Percentiles rank a stretch among this genome's conserved stretches.
Evolutionary conservation across 1,284 basidiomycete species (phyloP).

Genomic region (Ganoderma lingzhi): DNA sequence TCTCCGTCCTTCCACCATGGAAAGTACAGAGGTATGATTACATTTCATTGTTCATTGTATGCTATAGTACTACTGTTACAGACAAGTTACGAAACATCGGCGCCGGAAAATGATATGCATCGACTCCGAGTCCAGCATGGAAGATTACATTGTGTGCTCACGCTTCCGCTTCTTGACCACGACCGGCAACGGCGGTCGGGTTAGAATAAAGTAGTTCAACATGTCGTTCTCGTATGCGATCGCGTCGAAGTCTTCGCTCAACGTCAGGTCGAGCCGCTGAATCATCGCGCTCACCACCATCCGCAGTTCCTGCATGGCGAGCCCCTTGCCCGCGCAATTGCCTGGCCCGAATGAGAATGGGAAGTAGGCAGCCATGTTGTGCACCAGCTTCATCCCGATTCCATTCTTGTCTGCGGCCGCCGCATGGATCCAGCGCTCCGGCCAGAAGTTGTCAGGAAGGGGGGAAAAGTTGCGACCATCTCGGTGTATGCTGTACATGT

Average conservation of each 20-base stretch:
- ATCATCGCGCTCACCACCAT: constrained; percentile 39
- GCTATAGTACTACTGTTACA: background rate
- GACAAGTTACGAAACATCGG: background rate
- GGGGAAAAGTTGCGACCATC: constrained; percentile 44
- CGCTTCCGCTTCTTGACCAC: constrained; percentile 20
- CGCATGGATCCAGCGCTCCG: constrained; percentile 43
- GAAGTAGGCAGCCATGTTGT: constrained; percentile 39
- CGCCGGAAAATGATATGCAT: background rate
- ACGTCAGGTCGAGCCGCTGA: constrained; percentile 38
- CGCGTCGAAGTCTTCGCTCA: constrained; percentile 35
- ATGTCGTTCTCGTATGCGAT: constrained; percentile 35
- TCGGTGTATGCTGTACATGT: constrained; percentile 42
- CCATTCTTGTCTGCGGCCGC: constrained; percentile 17
- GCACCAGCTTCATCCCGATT: constrained; percentile 30
- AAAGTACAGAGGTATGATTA: background rate
- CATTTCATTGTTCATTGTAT: too few species aligned
- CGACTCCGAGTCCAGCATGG: background rate
- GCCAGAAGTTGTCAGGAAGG: constrained; percentile 40
- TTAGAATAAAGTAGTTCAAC: constrained; percentile 35
- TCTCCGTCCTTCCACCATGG: too few species aligned
- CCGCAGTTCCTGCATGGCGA: constrained; percentile 40
- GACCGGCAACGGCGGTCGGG: constrained; percentile 34
- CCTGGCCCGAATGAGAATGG: constrained; percentile 43
- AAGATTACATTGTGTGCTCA: background rate
- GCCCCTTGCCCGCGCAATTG: constrained; percentile 44